Conservation (phyloP, 164 flowering plant genomes). For the Aristolochia fimbriata region DNA sequence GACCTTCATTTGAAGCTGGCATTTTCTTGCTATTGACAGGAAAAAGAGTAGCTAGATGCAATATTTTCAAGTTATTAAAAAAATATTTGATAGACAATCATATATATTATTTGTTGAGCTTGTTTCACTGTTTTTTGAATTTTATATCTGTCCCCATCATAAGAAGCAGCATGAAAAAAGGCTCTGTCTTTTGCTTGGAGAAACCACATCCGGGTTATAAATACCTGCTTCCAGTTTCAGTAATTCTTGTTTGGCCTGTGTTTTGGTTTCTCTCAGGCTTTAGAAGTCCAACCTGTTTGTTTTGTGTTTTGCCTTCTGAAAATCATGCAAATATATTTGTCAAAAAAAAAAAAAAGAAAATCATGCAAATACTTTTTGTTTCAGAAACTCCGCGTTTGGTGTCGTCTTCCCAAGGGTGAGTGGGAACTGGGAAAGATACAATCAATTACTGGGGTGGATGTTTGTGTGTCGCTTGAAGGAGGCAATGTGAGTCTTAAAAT, state of each 20-base stretch:
- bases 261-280: neutral
- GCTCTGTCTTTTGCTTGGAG: too few species aligned
- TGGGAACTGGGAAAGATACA: conserved; percentile 75
- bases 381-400: conserved; percentile 91
- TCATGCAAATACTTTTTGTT: conserved; percentile 2
- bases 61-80: too few species aligned
- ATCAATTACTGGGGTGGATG: conserved; percentile 56
- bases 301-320: neutral
- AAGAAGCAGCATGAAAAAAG: too few species aligned
- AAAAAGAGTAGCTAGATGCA: too few species aligned
- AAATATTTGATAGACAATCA: too few species aligned
- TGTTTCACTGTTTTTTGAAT: too few species aligned
- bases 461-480: conserved; percentile 43
- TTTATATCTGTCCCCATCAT: too few species aligned
- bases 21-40: too few species aligned
- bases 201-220: neutral
- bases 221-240: neutral
- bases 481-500: conserved; percentile 50
- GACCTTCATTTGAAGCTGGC: too few species aligned
- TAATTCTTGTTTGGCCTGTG: neutral
- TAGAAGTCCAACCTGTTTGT: neutral
- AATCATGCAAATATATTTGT: neutral
- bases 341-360: too few species aligned
- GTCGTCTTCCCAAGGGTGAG: conserved; percentile 40
- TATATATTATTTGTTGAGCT: too few species aligned